Conservation (phyloP, 1,284 basidiomycete species). For the Rhodotorula mucilaginosa region DNA sequence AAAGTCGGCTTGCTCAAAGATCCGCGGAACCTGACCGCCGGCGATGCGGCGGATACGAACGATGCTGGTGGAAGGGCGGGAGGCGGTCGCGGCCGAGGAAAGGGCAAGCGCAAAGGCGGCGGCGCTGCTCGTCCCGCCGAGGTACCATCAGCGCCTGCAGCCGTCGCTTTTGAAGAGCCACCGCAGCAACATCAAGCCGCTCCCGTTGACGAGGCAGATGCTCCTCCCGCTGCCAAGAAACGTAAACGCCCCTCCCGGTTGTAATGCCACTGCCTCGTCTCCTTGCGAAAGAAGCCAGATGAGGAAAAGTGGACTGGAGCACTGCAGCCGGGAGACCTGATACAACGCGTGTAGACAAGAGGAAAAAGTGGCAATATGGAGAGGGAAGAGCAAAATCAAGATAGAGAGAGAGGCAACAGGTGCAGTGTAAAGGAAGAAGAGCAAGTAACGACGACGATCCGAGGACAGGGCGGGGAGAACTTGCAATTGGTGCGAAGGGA, state of each 20-base stretch:
- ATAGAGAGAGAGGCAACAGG: background rate
- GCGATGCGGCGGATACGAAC: background rate
- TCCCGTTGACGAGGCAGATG: too few relatives aligned
- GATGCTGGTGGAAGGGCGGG: background rate
- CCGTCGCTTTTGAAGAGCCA: background rate
- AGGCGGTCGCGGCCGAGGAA: background rate
- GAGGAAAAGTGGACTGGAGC: too few relatives aligned
- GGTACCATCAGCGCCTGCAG: background rate
- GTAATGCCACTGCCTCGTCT: background rate
- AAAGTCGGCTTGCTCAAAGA: conserved; percentile 22
- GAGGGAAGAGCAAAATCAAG: background rate
- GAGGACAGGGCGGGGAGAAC: background rate
- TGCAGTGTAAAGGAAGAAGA: background rate
- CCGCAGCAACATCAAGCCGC: background rate
- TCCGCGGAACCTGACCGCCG: background rate
- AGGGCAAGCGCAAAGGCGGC: background rate
- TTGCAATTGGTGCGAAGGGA: background rate
- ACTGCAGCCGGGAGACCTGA: background rate
- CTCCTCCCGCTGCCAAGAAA: background rate
- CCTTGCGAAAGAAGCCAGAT: too few relatives aligned
- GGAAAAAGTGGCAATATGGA: background rate
- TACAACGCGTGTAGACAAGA: background rate
- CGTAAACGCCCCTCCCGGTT: background rate
- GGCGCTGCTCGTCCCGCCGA: background rate
- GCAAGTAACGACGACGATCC: background rate